Evolutionary conservation across 2,329 filamentous ascomycete genomes (phyloP), one percentile per base, ranked within the genome.

Genomic region (Plectosphaerella sp.): DNA sequence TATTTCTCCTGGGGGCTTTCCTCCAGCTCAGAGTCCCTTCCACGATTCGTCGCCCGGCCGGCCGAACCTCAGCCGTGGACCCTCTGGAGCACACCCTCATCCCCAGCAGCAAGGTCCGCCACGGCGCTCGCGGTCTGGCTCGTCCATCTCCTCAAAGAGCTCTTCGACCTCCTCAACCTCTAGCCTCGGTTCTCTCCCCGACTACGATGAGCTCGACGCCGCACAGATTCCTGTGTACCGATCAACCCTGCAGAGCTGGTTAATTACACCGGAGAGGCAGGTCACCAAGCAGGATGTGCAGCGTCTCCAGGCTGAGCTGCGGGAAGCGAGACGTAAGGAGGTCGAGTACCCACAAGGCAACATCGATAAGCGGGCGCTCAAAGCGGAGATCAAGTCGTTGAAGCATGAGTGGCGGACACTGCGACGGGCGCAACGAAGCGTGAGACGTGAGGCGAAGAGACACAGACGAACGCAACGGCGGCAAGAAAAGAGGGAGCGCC

Each of bases 131-230:
- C 63, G 57, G 4, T 72, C 69, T 0, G 69, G 65, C 0, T 71
- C 67, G 1, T 65, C 64, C 0, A 70, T 68, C 1, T 65, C 65
- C 8, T 65, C 15, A 20, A 12, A 20, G 10, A 43, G n/a, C 41
- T 12, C 62, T 18, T 72, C 68, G 1, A 64, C 57, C 4, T 72
- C 68, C 11, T 57, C 12, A 22, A 47, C 37, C 45, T 63, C 65
- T 1, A 78, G 76, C 2, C 64, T 82, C 50, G 79, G 75, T 36
- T 82, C 78, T 2, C 74, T 84, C 1, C 78, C 79, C 0, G 72
- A 77, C 50, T 77, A 76, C 59, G 76, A 82, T 52, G 72, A 78
- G 42, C 67, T 84, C 2, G 64, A 62, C 12, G 73, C 75, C 49
- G 59, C 67, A 16, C 79, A 82, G 61, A 67, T 83, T 1, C 73